Evolutionary conservation across 164 flowering plant genomes (phyloP), one percentile per base, ranked within the genome.

Genomic region (Magnolia kwangsiensis): DNA sequence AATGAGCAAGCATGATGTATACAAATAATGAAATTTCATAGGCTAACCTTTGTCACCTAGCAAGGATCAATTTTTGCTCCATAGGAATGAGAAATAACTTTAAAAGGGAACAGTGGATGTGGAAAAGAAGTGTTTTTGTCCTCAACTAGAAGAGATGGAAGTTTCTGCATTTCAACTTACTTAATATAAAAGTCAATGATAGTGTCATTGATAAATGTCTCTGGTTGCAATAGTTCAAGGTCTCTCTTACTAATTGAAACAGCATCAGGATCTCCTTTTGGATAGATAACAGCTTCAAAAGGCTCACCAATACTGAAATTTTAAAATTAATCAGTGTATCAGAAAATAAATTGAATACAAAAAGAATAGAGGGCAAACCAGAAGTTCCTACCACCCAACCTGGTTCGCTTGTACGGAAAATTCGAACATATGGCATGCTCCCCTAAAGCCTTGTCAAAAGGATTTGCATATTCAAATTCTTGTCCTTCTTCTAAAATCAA

Each of bases 201-300:
- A 2, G 99, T 96, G 80, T 90, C 93, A 80, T 89, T 90, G 82
- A 88, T 80, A 78, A 88, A 90, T 63, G 87, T 88, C 78, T 90
- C 98, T 7, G 98, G 99, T 72, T 86, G 88, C 79, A 96, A 83
- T 20, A 94, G 82, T 82, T 94, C 95, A 51, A 92, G 86, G 78
- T 96, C 99, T 82, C 96, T 88, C 87, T 92, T 96, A 78, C 92
- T 85, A 72, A 94, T 86, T 21, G 97, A 88, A 67, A 96, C 97
- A 76, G 99, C 94, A 90, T 96, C 99, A 69, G 90, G 76, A 81
- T 92, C 99, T 37, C 95, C 97, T 85, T 90, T 86, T 58, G 99
- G 98, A 85, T 91, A 96, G 78, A 96, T 73, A 71, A 94, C 90
- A 24, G 92, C 98, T 81, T 92, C 97, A 82, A 90, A 90, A 19